phyloP scores from a whole-genome alignment of 495 filamentous ascomycete species.

The Letharia columbiana region DNA sequence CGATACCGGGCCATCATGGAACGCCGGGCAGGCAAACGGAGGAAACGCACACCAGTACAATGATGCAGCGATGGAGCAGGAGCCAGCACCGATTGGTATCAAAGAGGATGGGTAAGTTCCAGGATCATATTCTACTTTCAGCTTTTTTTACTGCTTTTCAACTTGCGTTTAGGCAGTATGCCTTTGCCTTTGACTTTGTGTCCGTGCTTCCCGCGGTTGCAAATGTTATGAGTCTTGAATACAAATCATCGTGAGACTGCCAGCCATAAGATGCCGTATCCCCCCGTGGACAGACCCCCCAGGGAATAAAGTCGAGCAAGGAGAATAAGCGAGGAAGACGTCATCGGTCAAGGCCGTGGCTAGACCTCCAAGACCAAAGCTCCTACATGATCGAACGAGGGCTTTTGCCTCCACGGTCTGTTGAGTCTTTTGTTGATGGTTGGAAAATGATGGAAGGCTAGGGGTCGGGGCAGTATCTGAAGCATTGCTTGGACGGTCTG shows the following conservation, averaged over 20 bases:
- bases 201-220: background rate
- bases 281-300: background rate
- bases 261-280: background rate
- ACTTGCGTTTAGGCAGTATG: slow-evolving; percentile 1
- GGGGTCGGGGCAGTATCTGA: slow-evolving; percentile 3
- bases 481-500: slow-evolving; percentile 2
- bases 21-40: slow-evolving; percentile 31
- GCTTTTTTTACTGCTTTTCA: slow-evolving; percentile 24
- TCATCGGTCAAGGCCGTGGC: background rate
- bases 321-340: background rate
- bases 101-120: slow-evolving; percentile 98
- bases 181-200: slow-evolving; percentile 25
- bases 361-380: background rate
- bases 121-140: background rate
- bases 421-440: background rate
- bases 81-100: slow-evolving; percentile 55
- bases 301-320: background rate
- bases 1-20: slow-evolving; percentile 28
- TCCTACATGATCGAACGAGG: background rate
- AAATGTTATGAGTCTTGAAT: background rate
- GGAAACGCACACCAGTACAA: slow-evolving; percentile 47
- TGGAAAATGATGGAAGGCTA: background rate
- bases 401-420: background rate
- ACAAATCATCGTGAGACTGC: background rate
- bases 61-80: slow-evolving; percentile 38